Conservation (phyloP, 306 rosid genomes). For the Inga oerstediana region DNA sequence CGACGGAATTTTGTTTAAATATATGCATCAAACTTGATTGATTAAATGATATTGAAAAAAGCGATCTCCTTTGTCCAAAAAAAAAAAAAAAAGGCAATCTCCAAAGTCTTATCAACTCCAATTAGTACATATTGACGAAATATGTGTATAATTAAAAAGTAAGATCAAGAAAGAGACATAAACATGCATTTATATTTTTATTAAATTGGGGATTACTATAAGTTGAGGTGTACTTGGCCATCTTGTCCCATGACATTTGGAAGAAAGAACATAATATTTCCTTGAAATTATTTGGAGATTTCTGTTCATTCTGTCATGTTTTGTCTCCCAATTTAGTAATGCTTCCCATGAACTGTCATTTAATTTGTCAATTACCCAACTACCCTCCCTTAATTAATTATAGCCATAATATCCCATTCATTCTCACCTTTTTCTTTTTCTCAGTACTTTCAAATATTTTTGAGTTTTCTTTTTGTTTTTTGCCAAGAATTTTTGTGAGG, state of each 20-base stretch:
- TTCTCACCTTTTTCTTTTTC: not conserved
- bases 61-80: no score
- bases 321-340: not conserved
- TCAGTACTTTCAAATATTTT: not conserved
- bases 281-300: not conserved
- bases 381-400: not conserved
- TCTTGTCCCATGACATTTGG: not conserved
- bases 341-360: conserved; percentile 12
- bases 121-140: not conserved
- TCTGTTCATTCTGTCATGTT: not conserved
- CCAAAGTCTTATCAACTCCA: not conserved
- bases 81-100: not conserved
- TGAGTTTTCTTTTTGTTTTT: not conserved
- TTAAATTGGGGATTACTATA: not conserved
- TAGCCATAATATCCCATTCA: not conserved
- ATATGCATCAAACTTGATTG: not conserved
- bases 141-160: not conserved
- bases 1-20: no score
- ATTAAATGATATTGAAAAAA: not conserved
- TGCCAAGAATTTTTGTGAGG: no score
- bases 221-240: not conserved
- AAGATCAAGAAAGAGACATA: not conserved
- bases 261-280: not conserved
- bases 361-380: not conserved
- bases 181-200: not conserved